Base-by-base conservation (phyloP, 2,329 filamentous ascomycete species). In the Annulohypoxylon truncatum region DNA sequence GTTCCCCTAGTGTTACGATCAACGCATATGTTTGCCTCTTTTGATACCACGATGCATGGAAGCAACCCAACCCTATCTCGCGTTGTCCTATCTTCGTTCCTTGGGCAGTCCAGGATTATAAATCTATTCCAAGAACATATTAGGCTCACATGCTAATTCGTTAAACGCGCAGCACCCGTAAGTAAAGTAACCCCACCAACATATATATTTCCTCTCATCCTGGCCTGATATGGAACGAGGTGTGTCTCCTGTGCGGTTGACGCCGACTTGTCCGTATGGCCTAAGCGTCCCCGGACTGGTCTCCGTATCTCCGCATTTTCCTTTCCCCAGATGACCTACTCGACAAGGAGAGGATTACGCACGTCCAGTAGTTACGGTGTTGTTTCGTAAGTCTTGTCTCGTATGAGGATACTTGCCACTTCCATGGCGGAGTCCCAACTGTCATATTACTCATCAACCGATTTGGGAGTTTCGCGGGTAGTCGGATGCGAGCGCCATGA, bases 11-110 rank as follows among this genome's bases (percentile, higher is more conserved):
- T 56, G 63, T 28, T 35, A 57, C 35, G 66, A 69, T 69, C 66
- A 38, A 31, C 66, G 35, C 31, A 8, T 48, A 12, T 28, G 33
- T 50, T 64, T 66, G 29, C 66, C 48, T 3, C 35, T 64, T 66
- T 66, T 18, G 56, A 64, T 50, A 6, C 2, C 26, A 46, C 54
- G 42, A 44, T 64, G 56, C 63, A 64, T 67, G 12, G 22, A 67
- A 61, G 64, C 38, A 67, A 69, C 67, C 64, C 67, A 58, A 69
- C 66, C 63, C 59, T 61, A 64, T 69, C 67, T 58, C 53, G 67
- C 64, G 50, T 59, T 44, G n/a, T 59, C 35, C 56, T 64, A 59
- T 61, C 64, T 64, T 51, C 28, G 42, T 48, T n/a, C 54, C 35
- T 42, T 56, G 59, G 42, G 28, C 61, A 20, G 35, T 40, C 52